Evolutionary conservation across 208 protist genomes (phyloP).

Genomic region (Novymonas esmeraldas): DNA sequence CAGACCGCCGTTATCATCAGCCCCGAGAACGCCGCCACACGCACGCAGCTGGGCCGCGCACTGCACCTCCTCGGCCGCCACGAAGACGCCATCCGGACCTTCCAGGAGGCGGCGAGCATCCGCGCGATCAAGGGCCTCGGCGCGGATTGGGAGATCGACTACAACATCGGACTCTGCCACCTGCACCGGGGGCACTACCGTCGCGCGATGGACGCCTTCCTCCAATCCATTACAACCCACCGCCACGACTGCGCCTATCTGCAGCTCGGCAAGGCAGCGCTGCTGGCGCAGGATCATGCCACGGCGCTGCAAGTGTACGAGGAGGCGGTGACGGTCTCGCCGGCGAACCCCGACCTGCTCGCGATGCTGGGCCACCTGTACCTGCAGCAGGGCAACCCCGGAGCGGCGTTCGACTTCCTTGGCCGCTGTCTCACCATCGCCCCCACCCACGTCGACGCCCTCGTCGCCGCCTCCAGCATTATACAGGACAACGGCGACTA

Average conservation of each 20-base stretch:
- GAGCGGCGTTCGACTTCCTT: slow-evolving; percentile 91
- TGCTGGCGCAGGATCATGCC: slow-evolving; percentile 59
- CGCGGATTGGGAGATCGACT: slow-evolving; percentile 92
- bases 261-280: slow-evolving; percentile 89
- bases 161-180: slow-evolving; percentile 94
- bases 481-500: slow-evolving; percentile 96
- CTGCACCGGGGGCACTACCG: slow-evolving; percentile 78
- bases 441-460: slow-evolving; percentile 87
- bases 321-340: slow-evolving; percentile 86
- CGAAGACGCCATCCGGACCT: slow-evolving; percentile 89
- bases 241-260: slow-evolving; percentile 92
- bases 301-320: slow-evolving; percentile 80
- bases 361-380: slow-evolving; percentile 92
- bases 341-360: slow-evolving; percentile 94
- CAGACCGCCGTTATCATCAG: slow-evolving; percentile 90
- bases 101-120: slow-evolving; percentile 79
- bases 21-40: slow-evolving; percentile 85
- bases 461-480: slow-evolving; percentile 94
- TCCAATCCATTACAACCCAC: slow-evolving; percentile 83
- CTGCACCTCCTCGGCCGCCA: slow-evolving; percentile 93
- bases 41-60: slow-evolving; percentile 94
- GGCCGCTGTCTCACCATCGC: slow-evolving; percentile 93
- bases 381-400: slow-evolving; percentile 76
- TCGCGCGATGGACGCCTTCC: slow-evolving; percentile 78
- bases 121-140: slow-evolving; percentile 35